Evolutionary conservation across 208 protist species (phyloP), one percentile per base, ranked within the genome.

Genomic region (Leishmania mexicana): DNA sequence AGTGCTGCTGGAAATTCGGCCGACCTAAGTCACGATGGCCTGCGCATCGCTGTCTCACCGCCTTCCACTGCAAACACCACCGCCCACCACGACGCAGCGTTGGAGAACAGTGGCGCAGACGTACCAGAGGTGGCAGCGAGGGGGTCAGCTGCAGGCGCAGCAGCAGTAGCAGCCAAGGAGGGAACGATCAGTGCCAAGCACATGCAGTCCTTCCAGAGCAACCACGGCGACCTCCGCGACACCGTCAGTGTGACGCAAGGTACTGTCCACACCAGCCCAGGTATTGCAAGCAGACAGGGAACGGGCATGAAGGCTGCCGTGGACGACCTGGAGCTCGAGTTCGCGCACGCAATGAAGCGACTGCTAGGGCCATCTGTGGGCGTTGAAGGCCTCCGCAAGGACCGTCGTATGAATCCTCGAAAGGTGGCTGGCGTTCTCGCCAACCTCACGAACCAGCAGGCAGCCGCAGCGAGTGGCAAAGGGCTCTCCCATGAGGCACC

Each of bases 351-450:
- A 15, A 78, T 86, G 78, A 42, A 35, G 47, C 78, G 83, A 24
- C 81, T 91, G 49, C 81, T 96, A 13, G 90, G 89, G 0, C 78
- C 88, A 38, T 78, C 81, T 13, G 80, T 57, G 64, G 4, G 79
- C 79, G 24, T 95, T 45, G 81, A 76, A 35, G 94, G 92, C 3
- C 88, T 97, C 40, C 89, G 90, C 21, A 75, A 79, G 15, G 91
- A 92, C 40, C 87, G 79, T 62, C 91, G 90, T 42, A 96, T 97
- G 94, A 88, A 94, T 77, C 91, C 89, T 28, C 89, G 90, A n/a
- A 83, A 88, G 78, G 82, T 94, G 35, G 77, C 81, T 40, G 83
- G 80, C 7, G 81, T 92, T 35, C 88, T 94, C 31, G 67, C 78
- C 60, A 85, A 88, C 70, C 67, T 87, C 54, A 88, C 76, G 58